Percentiles rank a stretch among this genome's conserved stretches.
Evolutionary conservation across 305 asterid genomes (phyloP).

Genomic region (Fraxinus latifolia): DNA sequence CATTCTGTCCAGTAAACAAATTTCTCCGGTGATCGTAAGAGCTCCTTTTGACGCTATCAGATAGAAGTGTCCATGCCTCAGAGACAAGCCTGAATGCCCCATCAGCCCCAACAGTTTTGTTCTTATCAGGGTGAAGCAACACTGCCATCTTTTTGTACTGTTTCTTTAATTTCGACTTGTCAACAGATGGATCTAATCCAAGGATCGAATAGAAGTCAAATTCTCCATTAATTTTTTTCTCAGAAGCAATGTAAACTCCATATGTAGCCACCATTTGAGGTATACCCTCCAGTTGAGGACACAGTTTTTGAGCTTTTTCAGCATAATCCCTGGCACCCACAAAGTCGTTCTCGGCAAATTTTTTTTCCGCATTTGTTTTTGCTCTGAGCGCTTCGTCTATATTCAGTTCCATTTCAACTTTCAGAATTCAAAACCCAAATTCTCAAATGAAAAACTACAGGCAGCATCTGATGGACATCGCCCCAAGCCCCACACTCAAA

Average conservation of each 20-base stretch:
- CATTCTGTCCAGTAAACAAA: constrained; percentile 36
- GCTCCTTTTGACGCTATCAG: constrained; percentile 60
- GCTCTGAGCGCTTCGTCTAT: constrained; percentile 42
- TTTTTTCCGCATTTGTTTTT: constrained; percentile 47
- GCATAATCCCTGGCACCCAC: constrained; percentile 44
- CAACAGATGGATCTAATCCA: constrained; percentile 71
- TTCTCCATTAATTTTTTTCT: constrained; percentile 45
- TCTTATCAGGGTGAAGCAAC: constrained; percentile 89
- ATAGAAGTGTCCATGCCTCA: constrained; percentile 76
- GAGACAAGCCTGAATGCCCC: constrained; percentile 86
- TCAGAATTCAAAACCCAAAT: constrained; percentile 8
- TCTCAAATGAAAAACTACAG: constrained; percentile 3
- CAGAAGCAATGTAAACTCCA: constrained; percentile 46
- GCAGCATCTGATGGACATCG: background rate
- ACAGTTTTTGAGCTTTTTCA: constrained; percentile 44
- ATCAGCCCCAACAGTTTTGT: constrained; percentile 82
- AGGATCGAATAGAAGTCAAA: constrained; percentile 59
- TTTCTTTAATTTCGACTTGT: constrained; percentile 68
- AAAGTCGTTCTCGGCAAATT: constrained; percentile 40
- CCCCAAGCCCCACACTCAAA: background rate
- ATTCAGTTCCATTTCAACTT: constrained; percentile 36
- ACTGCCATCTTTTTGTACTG: constrained; percentile 86
- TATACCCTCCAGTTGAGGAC: constrained; percentile 48
- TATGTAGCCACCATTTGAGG: constrained; percentile 55
- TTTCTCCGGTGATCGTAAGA: constrained; percentile 74